phyloP scores from a whole-genome alignment of 768 basidiomycete species.

The Russula foetens region DNA sequence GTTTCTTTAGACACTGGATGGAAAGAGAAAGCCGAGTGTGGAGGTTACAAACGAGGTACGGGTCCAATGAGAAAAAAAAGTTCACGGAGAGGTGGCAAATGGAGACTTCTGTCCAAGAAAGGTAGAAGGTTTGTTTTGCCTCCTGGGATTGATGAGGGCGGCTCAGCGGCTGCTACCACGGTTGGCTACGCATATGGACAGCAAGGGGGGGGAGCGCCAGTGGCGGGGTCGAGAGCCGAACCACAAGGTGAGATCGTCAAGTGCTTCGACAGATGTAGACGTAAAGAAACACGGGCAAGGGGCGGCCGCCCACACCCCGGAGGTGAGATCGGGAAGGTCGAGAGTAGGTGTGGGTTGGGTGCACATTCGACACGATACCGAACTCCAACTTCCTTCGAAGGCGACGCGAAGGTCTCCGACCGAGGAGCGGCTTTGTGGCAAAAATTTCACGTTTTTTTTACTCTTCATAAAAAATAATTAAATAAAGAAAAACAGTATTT shows the following conservation, averaged over 20 bases:
- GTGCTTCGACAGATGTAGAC: conserved; percentile 14
- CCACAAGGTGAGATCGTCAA: conserved; percentile 13
- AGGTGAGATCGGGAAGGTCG: conserved; percentile 14
- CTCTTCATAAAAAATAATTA: too few relatives aligned
- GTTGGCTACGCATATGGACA: background rate
- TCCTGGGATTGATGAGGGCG: conserved; percentile 3
- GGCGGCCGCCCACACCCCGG: conserved; percentile 12
- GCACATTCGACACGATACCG: background rate
- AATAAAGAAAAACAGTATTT: too few relatives aligned
- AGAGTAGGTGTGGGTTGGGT: background rate
- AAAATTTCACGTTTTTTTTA: background rate
- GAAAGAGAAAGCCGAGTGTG: conserved; percentile 7
- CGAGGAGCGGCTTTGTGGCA: conserved; percentile 9
- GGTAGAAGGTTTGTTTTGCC: conserved; percentile 9
- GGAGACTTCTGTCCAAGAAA: conserved; percentile 12
- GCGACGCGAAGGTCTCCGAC: background rate
- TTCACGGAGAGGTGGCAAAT: conserved; percentile 14
- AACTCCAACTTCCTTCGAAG: background rate
- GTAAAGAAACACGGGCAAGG: conserved; percentile 16
- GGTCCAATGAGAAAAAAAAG: conserved; percentile 9
- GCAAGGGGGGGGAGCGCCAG: conserved; percentile 1
- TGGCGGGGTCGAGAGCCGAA: conserved; percentile 7
- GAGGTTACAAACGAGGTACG: conserved; percentile 7
- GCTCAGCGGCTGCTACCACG: background rate
- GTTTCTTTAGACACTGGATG: conserved; percentile 7